These are phyloP conservation scores for Ballota nigra DNA, from an alignment of 257 asterid species.

Conservation along the genomic window DNA sequence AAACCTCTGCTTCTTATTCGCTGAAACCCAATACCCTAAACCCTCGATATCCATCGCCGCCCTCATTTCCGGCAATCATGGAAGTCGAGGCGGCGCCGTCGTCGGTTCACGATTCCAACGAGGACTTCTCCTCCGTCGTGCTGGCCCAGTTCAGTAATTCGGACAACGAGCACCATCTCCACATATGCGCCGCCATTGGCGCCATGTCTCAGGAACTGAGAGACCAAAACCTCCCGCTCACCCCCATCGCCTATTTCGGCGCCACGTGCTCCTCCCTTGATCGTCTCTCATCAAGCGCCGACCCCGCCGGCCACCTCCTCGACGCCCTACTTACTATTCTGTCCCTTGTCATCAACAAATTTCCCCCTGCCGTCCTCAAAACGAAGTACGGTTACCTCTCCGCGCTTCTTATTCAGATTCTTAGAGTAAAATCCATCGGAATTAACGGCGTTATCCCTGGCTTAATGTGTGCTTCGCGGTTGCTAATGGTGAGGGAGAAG, in stretches of 20 bases:
- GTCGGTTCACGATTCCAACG: neutral
- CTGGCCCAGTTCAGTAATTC: constrained; percentile 53
- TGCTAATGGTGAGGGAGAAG: constrained; percentile 55
- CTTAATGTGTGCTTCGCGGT: constrained; percentile 51
- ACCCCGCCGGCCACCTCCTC: constrained; percentile 50
- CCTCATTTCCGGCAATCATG: constrained; percentile 34
- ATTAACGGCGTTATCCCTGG: constrained; percentile 57
- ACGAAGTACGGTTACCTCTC: constrained; percentile 46
- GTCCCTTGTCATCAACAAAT: constrained; percentile 41
- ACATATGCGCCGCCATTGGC: constrained; percentile 72
- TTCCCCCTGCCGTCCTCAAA: constrained; percentile 40
- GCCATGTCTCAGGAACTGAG: constrained; percentile 73
- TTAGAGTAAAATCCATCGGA: constrained; percentile 44
- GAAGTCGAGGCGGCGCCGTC: constrained; percentile 42
- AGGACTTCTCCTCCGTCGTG: constrained; percentile 52
- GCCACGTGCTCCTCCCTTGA: constrained; percentile 78
- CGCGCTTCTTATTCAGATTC: constrained; percentile 41
- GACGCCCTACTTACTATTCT: constrained; percentile 69
- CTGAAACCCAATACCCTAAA: constrained; percentile 31
- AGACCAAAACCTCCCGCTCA: constrained; percentile 60
- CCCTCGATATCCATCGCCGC: neutral
- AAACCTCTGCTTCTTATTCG: neutral
- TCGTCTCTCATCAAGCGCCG: constrained; percentile 47
- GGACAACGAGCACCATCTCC: constrained; percentile 67
- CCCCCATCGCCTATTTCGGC: constrained; percentile 68